phyloP scores from a whole-genome alignment of 2,329 filamentous ascomycete genomes.

The Aspergillus sp. region DNA sequence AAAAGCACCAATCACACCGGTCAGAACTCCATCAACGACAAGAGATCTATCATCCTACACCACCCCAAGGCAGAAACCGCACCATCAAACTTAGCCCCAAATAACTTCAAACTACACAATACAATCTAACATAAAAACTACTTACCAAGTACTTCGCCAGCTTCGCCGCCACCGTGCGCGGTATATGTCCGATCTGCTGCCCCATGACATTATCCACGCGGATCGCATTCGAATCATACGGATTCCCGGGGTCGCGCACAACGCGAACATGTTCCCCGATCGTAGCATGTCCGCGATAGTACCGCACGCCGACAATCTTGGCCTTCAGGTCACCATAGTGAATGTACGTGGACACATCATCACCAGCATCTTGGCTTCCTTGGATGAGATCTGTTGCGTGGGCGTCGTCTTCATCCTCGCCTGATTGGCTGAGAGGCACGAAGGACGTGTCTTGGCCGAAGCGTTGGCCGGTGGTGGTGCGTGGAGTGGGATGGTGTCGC shows the following conservation, averaged over 20 bases:
- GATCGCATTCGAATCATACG: slow-evolving; percentile 74
- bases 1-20: slow-evolving; percentile 64
- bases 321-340: slow-evolving; percentile 48
- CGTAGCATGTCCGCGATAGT: slow-evolving; percentile 65
- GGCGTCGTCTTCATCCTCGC: slow-evolving; percentile 40
- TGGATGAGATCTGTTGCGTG: slow-evolving; percentile 35
- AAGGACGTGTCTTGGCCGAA: slow-evolving; percentile 32
- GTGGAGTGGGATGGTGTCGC: slow-evolving; percentile 7
- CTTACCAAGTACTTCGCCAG: slow-evolving; percentile 70
- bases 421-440: slow-evolving; percentile 33
- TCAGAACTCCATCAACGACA: slow-evolving; percentile 68
- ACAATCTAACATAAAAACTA: neutral
- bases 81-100: neutral
- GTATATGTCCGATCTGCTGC: slow-evolving; percentile 76
- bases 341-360: slow-evolving; percentile 40
- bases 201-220: slow-evolving; percentile 74
- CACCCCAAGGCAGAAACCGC: neutral
- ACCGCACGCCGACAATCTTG: slow-evolving; percentile 64
- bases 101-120: neutral
- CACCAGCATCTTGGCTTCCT: slow-evolving; percentile 31
- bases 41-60: slow-evolving; percentile 58
- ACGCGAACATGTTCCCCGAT: slow-evolving; percentile 64
- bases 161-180: slow-evolving; percentile 66
- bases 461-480: slow-evolving; percentile 26
- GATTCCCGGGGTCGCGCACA: slow-evolving; percentile 66